Evolutionary conservation across 2,329 filamentous ascomycete genomes (phyloP).

Genomic region (Phialophora expanda): DNA sequence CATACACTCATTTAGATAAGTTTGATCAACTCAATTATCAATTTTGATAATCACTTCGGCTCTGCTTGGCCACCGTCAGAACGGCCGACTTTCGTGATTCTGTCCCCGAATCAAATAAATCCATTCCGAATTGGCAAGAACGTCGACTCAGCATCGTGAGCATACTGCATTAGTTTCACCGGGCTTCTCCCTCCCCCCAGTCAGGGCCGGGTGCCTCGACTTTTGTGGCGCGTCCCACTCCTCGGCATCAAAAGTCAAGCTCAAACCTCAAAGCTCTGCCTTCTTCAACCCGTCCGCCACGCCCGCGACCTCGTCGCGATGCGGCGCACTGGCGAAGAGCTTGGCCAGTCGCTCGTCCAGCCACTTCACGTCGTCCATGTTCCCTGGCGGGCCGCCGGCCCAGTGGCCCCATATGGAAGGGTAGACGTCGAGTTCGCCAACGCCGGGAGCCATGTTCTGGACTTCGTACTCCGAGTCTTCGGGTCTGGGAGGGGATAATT

Average conservation of each 20-base stretch:
- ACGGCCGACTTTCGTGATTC: neutral
- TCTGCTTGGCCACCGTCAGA: neutral
- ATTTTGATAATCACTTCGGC: neutral
- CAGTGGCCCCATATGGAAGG: slow-evolving; percentile 70
- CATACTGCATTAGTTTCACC: neutral
- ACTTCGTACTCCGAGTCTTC: slow-evolving; percentile 81
- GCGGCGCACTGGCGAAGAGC: slow-evolving; percentile 53
- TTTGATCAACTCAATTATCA: neutral
- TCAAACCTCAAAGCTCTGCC: neutral
- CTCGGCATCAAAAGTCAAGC: neutral
- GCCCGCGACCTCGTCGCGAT: neutral
- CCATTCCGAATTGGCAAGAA: neutral
- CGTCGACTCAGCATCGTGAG: neutral
- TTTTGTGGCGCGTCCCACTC: neutral
- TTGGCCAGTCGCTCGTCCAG: slow-evolving; percentile 65
- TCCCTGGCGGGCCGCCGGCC: slow-evolving; percentile 74
- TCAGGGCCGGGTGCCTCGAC: neutral
- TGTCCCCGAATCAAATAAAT: neutral
- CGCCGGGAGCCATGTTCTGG: slow-evolving; percentile 62
- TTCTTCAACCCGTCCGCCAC: neutral
- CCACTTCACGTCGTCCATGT: slow-evolving; percentile 72
- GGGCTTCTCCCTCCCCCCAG: neutral
- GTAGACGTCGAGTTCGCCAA: slow-evolving; percentile 61
- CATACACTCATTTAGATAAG: neutral
- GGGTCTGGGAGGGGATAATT: slow-evolving; percentile 53